phyloP scores from a whole-genome alignment of 2,329 filamentous ascomycete species.

The Furcasterigmium furcatum region DNA sequence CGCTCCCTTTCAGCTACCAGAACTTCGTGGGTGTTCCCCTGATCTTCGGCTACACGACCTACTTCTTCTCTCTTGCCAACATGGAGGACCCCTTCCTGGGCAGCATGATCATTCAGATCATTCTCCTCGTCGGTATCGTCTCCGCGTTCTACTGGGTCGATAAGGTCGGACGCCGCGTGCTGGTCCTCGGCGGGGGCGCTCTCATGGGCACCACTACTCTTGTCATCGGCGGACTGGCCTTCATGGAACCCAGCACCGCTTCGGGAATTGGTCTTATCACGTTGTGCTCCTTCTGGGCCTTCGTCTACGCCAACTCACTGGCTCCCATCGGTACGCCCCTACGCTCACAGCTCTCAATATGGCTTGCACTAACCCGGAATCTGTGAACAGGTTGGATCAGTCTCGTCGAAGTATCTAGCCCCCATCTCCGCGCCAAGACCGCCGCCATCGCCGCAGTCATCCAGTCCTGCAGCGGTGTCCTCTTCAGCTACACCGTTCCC shows the following conservation, averaged over 20 bases:
- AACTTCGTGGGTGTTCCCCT: conserved; percentile 17
- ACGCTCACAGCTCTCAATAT: background rate
- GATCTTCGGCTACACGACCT: conserved; percentile 18
- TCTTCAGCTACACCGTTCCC: conserved; percentile 14
- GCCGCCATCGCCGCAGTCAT: conserved; percentile 3
- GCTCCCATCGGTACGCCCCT: conserved; percentile 6
- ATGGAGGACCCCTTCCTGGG: conserved; percentile 17
- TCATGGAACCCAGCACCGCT: conserved; percentile 3
- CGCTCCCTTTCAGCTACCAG: conserved; percentile 8
- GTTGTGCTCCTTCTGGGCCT: conserved; percentile 8
- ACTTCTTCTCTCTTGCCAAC: conserved; percentile 18
- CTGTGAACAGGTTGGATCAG: background rate
- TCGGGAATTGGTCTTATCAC: conserved; percentile 9
- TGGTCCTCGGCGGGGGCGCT: background rate
- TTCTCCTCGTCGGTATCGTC: conserved; percentile 11
- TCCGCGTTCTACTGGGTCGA: conserved; percentile 14
- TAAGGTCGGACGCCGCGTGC: conserved; percentile 11
- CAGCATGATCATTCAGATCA: conserved; percentile 11
- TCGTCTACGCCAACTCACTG: conserved; percentile 8
- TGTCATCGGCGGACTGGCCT: background rate
- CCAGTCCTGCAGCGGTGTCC: conserved; percentile 5
- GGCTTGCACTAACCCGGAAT: background rate
- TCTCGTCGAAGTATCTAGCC: conserved; percentile 2
- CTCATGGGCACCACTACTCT: background rate
- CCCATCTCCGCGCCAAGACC: conserved; percentile 2